phyloP scores from a whole-genome alignment of 2,329 filamentous ascomycete genomes.

The Harringtonia aguacate region DNA sequence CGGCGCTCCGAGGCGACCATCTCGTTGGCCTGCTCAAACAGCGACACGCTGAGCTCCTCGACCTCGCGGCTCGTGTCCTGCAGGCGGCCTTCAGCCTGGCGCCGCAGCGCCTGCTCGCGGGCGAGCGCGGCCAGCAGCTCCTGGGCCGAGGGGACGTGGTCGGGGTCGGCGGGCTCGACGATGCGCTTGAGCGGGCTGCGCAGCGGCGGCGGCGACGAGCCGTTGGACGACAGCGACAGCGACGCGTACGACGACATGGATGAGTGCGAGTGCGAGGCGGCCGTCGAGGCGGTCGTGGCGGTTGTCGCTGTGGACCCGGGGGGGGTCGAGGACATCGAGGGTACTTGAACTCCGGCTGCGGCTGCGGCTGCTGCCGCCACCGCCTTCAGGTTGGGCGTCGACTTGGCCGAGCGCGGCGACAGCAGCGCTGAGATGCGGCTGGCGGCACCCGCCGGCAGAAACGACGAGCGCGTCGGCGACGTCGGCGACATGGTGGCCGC shows the following conservation, averaged over 20 bases:
- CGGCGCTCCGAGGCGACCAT: conserved; percentile 73
- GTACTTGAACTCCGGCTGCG: conserved; percentile 14
- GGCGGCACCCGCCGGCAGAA: conserved; percentile 33
- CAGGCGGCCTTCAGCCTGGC: conserved; percentile 58
- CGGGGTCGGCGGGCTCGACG: not conserved
- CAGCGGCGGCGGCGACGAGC: conserved; percentile 5
- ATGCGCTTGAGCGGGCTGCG: not conserved
- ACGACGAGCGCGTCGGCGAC: conserved; percentile 28
- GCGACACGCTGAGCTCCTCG: conserved; percentile 62
- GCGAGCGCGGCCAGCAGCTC: conserved; percentile 54
- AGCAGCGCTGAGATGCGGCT: conserved; percentile 33
- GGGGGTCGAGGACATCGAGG: conserved; percentile 5
- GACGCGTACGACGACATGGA: conserved; percentile 6
- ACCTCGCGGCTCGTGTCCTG: conserved; percentile 60
- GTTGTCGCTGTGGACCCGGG: not conserved
- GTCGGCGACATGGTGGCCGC: conserved; percentile 8
- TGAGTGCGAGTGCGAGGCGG: conserved; percentile 10
- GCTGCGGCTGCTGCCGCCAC: conserved; percentile 3
- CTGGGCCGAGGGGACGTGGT: conserved; percentile 18
- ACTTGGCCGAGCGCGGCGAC: conserved; percentile 30
- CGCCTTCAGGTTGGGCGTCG: conserved; percentile 26
- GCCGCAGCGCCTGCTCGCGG: conserved; percentile 55
- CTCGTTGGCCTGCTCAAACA: conserved; percentile 78
- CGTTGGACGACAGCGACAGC: not conserved
- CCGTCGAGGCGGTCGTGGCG: conserved; percentile 4